Conservation (phyloP, 768 basidiomycete genomes). For the Trametes sanguinea region DNA sequence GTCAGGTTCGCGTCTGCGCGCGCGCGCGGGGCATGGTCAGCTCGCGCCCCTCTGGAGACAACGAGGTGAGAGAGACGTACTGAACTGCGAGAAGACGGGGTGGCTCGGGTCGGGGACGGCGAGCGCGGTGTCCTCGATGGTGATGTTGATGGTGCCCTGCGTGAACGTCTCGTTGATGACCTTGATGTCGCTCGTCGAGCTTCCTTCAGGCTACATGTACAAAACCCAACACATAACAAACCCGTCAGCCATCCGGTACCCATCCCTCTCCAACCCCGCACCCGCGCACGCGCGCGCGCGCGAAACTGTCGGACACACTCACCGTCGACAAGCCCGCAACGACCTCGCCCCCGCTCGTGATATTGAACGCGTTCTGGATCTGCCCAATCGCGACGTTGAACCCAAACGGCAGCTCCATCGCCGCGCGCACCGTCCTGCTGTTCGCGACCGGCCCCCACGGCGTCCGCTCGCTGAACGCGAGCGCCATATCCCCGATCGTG, state of each 20-base stretch:
- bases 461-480: slow-evolving; percentile 52
- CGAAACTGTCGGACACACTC: background rate
- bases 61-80: slow-evolving; percentile 37
- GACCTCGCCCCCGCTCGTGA: slow-evolving; percentile 50
- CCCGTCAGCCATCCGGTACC: background rate
- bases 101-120: slow-evolving; percentile 50
- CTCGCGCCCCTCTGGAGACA: background rate
- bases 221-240: background rate
- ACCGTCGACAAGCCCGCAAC: slow-evolving; percentile 67
- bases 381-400: slow-evolving; percentile 58
- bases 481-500: slow-evolving; percentile 57
- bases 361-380: slow-evolving; percentile 67
- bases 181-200: slow-evolving; percentile 60
- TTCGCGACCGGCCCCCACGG: slow-evolving; percentile 61
- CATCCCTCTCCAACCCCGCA: too few species aligned
- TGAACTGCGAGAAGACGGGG: slow-evolving; percentile 56
- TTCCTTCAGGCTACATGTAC: slow-evolving; percentile 54
- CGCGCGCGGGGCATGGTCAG: slow-evolving; percentile 34
- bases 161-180: slow-evolving; percentile 58
- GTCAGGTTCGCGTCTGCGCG: slow-evolving; percentile 50
- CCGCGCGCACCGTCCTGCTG: slow-evolving; percentile 61
- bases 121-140: slow-evolving; percentile 55
- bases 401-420: slow-evolving; percentile 70
- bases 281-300: too few species aligned
- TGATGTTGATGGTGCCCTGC: slow-evolving; percentile 63